phyloP scores from a whole-genome alignment of 768 basidiomycete genomes.

The Boletus tylopilopsis region DNA sequence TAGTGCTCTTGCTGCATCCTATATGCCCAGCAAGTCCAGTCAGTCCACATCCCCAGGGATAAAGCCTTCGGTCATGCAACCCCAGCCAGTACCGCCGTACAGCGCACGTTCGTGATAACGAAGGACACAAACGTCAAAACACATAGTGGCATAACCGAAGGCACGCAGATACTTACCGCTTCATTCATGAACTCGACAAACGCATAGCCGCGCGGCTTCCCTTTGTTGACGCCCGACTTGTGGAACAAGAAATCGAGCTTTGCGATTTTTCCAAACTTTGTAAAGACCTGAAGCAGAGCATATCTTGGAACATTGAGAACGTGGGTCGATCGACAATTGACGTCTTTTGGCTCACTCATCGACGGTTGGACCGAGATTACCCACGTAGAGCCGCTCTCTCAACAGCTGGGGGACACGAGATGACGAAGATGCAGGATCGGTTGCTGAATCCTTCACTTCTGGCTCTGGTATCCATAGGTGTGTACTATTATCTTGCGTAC shows the following conservation, averaged over 20 bases:
- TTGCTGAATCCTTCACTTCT: constrained; percentile 15
- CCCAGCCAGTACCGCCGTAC: constrained; percentile 16
- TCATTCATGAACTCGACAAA: constrained; percentile 82
- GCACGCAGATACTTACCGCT: constrained; percentile 57
- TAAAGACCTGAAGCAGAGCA: constrained; percentile 83
- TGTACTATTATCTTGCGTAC: constrained; percentile 7
- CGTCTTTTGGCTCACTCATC: constrained; percentile 64
- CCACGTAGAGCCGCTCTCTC: constrained; percentile 83
- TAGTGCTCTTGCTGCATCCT: constrained; percentile 87
- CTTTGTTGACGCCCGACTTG: constrained; percentile 83
- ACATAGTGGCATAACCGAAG: constrained; percentile 15
- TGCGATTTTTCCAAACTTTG: constrained; percentile 88
- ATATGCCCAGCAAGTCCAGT: constrained; percentile 22
- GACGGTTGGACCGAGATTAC: constrained; percentile 82
- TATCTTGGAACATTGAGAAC: constrained; percentile 50
- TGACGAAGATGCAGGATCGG: constrained; percentile 19
- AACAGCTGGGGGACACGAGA: constrained; percentile 33
- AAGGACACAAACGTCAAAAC: constrained; percentile 27
- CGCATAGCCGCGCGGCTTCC: constrained; percentile 93
- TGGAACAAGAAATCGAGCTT: constrained; percentile 96
- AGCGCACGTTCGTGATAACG: constrained; percentile 18
- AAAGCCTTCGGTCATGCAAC: constrained; percentile 21
- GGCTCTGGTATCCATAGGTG: constrained; percentile 34
- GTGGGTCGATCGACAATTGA: background rate
- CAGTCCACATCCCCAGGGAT: constrained; percentile 12